phyloP scores from a whole-genome alignment of 1,139 yeast genomes.

The Saccharomyces pastorianus region DNA sequence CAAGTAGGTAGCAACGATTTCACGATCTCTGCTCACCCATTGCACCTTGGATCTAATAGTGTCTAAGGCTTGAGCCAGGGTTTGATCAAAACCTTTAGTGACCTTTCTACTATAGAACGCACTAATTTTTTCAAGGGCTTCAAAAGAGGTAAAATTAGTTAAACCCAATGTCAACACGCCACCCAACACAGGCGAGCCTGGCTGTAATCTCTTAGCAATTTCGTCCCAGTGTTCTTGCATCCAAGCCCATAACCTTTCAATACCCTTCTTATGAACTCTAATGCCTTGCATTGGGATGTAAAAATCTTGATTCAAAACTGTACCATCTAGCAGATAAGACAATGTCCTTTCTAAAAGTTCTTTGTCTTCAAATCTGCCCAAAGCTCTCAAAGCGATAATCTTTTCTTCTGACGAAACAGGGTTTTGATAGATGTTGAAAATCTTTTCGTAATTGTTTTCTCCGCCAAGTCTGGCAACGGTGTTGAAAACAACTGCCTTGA shows the following conservation, averaged over 20 bases:
- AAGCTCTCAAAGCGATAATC: slow-evolving; percentile 60
- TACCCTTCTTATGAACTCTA: slow-evolving; percentile 54
- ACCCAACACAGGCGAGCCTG: slow-evolving; percentile 74
- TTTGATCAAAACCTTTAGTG: slow-evolving; percentile 67
- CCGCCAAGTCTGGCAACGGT: slow-evolving; percentile 65
- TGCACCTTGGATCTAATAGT: slow-evolving; percentile 50
- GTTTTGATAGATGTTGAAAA: slow-evolving; percentile 55
- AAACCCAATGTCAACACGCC: slow-evolving; percentile 57
- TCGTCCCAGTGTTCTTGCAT: slow-evolving; percentile 64
- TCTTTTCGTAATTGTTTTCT: slow-evolving; percentile 51
- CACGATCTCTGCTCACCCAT: slow-evolving; percentile 61
- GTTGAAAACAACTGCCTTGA: slow-evolving; percentile 62
- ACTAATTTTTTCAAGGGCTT: slow-evolving; percentile 50
- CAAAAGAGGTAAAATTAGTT: slow-evolving; percentile 56
- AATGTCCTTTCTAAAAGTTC: slow-evolving; percentile 55
- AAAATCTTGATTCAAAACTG: slow-evolving; percentile 74
- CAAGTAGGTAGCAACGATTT: slow-evolving; percentile 49
- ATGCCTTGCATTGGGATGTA: slow-evolving; percentile 70
- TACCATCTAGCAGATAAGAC: slow-evolving; percentile 54
- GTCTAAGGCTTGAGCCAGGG: slow-evolving; percentile 66
- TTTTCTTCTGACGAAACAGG: slow-evolving; percentile 69
- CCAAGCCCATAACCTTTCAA: slow-evolving; percentile 68
- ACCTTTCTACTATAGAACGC: slow-evolving; percentile 53
- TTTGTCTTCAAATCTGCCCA: slow-evolving; percentile 62
- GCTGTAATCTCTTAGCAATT: slow-evolving; percentile 59